Percentiles rank a stretch among this genome's conserved stretches.
These are phyloP conservation scores for Arabidopsis lyrata DNA, from an alignment of 441 rosid genomes.

Conservation along the genomic window DNA sequence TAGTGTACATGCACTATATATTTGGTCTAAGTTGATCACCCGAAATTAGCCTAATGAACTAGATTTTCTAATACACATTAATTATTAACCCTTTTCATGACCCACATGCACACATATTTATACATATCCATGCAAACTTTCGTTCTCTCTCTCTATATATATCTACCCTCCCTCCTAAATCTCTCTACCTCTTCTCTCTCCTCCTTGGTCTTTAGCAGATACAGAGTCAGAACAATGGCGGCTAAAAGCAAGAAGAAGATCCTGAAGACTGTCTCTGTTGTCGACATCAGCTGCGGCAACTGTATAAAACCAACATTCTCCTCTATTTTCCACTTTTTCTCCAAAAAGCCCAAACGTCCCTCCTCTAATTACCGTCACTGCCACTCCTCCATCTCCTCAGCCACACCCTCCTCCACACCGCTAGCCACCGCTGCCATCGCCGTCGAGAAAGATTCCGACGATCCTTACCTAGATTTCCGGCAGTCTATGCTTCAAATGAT, in stretches of 20 bases:
- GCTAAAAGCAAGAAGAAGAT: slow-evolving; percentile 47
- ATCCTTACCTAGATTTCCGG: slow-evolving; percentile 75
- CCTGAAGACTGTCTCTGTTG: slow-evolving; percentile 56
- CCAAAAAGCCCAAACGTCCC: slow-evolving; percentile 37
- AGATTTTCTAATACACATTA: too few species aligned
- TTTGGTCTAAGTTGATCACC: too few species aligned
- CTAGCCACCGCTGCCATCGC: slow-evolving; percentile 50
- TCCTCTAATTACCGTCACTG: slow-evolving; percentile 25
- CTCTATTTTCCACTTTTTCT: slow-evolving; percentile 42
- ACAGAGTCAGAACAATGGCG: slow-evolving; percentile 33
- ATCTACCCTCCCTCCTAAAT: not conserved
- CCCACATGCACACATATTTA: not conserved
- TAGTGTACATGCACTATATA: too few species aligned
- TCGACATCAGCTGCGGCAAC: slow-evolving; percentile 63
- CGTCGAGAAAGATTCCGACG: slow-evolving; percentile 78
- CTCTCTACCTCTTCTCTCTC: slow-evolving; percentile 26
- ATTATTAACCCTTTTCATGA: not conserved
- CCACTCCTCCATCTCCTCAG: slow-evolving; percentile 29
- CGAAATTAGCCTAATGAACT: too few species aligned
- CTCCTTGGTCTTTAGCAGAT: not conserved
- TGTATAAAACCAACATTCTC: slow-evolving; percentile 58
- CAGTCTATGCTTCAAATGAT: slow-evolving; percentile 78
- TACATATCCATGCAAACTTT: slow-evolving; percentile 4
- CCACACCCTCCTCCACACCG: slow-evolving; percentile 1
- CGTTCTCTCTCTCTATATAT: not conserved